Evolutionary conservation across 768 basidiomycete species (phyloP).

Genomic region (Cystoderma amianthinum): DNA sequence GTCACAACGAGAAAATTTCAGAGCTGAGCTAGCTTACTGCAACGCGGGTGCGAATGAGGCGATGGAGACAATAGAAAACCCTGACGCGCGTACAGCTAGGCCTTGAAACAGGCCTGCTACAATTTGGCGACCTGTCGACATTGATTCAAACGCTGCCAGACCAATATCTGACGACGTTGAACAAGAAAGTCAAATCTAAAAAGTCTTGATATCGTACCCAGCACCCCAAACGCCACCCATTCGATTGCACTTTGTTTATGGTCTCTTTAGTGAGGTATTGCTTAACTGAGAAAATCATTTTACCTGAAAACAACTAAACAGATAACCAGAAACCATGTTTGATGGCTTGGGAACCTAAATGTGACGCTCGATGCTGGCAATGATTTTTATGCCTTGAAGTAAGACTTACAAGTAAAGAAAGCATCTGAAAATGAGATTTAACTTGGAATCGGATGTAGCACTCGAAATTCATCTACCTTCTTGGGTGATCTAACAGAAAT

Average conservation of each 20-base stretch:
- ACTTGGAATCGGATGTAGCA: background rate
- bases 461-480: constrained; percentile 33
- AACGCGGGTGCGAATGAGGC: constrained; percentile 58
- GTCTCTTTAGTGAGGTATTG: too few relatives aligned
- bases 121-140: constrained; percentile 29
- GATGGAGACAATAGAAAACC: constrained; percentile 40
- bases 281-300: too few relatives aligned
- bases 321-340: constrained; percentile 66
- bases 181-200: background rate
- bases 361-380: background rate
- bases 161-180: constrained; percentile 28
- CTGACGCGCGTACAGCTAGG: constrained; percentile 44
- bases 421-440: constrained; percentile 27
- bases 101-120: constrained; percentile 48
- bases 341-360: constrained; percentile 63
- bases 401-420: constrained; percentile 52
- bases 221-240: constrained; percentile 64
- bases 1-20: background rate
- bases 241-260: constrained; percentile 52
- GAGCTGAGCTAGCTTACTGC: constrained; percentile 43
- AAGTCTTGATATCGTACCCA: constrained; percentile 31
- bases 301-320: constrained; percentile 52
- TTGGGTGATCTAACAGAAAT: constrained; percentile 75
- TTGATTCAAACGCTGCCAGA: constrained; percentile 26
- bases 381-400: too few relatives aligned